Evolutionary conservation across 225 moss, liverwort and hornwort species (phyloP), one percentile per base, ranked within the genome.

Genomic region (Anthoceros angustus): DNA sequence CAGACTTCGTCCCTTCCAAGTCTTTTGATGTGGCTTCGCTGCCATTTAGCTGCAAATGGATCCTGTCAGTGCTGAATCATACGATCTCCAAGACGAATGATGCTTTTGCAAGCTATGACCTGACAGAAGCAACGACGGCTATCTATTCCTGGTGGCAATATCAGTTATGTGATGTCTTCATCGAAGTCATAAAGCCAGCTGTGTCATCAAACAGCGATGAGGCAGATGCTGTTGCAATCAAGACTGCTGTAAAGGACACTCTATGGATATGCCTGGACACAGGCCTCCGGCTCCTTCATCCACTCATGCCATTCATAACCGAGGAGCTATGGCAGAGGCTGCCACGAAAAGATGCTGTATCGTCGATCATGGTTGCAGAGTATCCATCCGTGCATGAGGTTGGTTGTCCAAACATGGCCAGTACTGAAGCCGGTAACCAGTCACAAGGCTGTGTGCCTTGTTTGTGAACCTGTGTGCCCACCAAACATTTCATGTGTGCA

Each of bases 251-350:
- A 41, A 82, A 82, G 72, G 82, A 95, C 69, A 91, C 88, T 46
- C 78, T 88, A 65, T 95, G 91, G 88, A 72, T 95, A 15, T 95
- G 88, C 63, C 73, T 95, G 45, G 91, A 95, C 70, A 84, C 79
- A 5, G 88, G 88, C 8, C 80, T 95, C 61, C 83, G 91, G 42
- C 48, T 95, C 60, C 75, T 95, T 73, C 90, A 95, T 76, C 94
- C 94, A 24, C 79, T 95, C 23, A 95, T 91, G 91, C 94, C 94
- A 14, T 95, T 86, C 42, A 77, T 95, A 69, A 85, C 88, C 14
- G 91, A 95, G 74, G 95, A 95, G 73, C 67, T 95, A 55, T 95
- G 91, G 95, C 95, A 95, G 76, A 81, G 91, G 45, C 91, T 91
- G 64, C 90, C 85, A 39, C 80, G 70, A 68, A 82, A 70, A 70